Percentiles rank a stretch among this genome's conserved stretches.
Conservation (phyloP, 1,284 basidiomycete genomes). For the Cryptococcus depauperatus region DNA sequence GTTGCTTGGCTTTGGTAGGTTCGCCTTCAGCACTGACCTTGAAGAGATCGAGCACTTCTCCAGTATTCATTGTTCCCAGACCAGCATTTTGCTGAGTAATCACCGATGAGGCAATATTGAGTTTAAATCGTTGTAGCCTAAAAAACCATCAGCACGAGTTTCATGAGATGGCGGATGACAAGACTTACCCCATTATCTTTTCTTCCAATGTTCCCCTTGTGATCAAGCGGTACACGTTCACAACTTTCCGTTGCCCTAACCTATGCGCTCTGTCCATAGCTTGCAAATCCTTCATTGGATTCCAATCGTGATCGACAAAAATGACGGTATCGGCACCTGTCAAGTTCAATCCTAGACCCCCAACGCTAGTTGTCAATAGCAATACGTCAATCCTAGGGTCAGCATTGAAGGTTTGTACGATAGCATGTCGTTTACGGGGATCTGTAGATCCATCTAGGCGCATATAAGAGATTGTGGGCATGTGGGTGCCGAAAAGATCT, state of each 20-base stretch:
- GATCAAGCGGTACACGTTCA: conserved; percentile 96
- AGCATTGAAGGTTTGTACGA: conserved; percentile 96
- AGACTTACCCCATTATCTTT: conserved; percentile 96
- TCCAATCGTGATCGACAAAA: conserved; percentile 99
- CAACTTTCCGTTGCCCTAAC: conserved; percentile 96
- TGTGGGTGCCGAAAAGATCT: conserved; percentile 80
- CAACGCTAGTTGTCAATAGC: conserved; percentile 91
- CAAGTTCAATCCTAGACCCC: conserved; percentile 88
- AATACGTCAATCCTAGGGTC: conserved; percentile 97
- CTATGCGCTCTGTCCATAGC: conserved; percentile 99
- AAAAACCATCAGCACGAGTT: neutral
- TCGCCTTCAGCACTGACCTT: conserved; percentile 65
- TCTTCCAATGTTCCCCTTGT: conserved; percentile 96
- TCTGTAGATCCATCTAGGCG: conserved; percentile 88
- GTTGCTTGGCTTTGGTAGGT: conserved; percentile 49
- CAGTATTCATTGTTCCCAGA: conserved; percentile 90
- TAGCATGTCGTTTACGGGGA: conserved; percentile 79
- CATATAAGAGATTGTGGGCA: conserved; percentile 98
- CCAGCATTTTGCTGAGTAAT: conserved; percentile 97
- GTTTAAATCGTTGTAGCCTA: conserved; percentile 94
- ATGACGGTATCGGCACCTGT: conserved; percentile 99
- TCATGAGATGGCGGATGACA: conserved; percentile 11
- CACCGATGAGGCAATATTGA: conserved; percentile 94
- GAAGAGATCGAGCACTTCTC: conserved; percentile 93
- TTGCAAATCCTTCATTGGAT: conserved; percentile 98